phyloP scores from a whole-genome alignment of 2,329 filamentous ascomycete species.

The Hypoxylon rubiginosum region DNA sequence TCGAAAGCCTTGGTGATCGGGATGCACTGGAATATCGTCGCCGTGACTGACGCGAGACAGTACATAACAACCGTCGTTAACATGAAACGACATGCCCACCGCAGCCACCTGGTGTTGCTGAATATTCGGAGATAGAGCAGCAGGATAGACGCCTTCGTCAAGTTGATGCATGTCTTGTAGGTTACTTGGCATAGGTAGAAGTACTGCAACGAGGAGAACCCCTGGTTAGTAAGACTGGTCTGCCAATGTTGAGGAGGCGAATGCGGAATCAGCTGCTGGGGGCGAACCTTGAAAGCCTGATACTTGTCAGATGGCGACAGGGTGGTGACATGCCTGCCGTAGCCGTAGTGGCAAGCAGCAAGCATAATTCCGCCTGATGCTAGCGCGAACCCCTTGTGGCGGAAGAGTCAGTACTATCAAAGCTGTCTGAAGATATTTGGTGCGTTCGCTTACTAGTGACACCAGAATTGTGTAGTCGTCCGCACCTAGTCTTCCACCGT shows the following conservation, averaged over 20 bases:
- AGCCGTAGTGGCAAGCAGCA: constrained; percentile 48
- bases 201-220: constrained; percentile 32
- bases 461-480: constrained; percentile 51
- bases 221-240: constrained; percentile 10
- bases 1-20: constrained; percentile 51
- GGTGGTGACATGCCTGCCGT: constrained; percentile 45
- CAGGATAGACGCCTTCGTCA: constrained; percentile 53
- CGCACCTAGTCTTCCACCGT: constrained; percentile 43
- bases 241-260: neutral
- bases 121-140: constrained; percentile 54
- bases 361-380: constrained; percentile 46
- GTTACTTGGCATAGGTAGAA: constrained; percentile 53
- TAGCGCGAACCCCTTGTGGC: constrained; percentile 45
- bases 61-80: constrained; percentile 45
- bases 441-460: constrained; percentile 40
- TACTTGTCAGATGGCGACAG: constrained; percentile 40
- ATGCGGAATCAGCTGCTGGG: neutral
- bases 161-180: constrained; percentile 53
- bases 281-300: constrained; percentile 47
- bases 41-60: constrained; percentile 47
- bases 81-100: constrained; percentile 45
- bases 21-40: constrained; percentile 52
- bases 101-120: constrained; percentile 49
- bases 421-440: neutral
- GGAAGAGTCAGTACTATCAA: constrained; percentile 9